Evolutionary conservation across 2,329 filamentous ascomycete genomes (phyloP), one percentile per base, ranked within the genome.

Genomic region (Fusarium protoensiforme): DNA sequence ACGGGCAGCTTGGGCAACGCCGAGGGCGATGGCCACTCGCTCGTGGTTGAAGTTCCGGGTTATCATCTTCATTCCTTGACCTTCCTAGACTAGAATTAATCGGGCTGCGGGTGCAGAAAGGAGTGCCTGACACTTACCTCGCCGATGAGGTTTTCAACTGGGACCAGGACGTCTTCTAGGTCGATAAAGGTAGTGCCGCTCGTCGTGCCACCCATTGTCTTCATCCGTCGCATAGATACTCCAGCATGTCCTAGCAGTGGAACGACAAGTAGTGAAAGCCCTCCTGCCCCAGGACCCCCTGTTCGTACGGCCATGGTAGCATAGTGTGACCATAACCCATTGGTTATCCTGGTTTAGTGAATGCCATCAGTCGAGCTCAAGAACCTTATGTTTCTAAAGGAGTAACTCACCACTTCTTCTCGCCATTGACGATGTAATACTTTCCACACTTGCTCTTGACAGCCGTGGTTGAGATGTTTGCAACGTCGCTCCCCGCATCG

Each of bases 251-350:
- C 41, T 11, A 46, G n/a, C 20, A 46, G 41, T 14, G 41, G 41
- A 24, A 46, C 41, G 13, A 46, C 85, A 2, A 94, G 78, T 78
- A 94, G 84, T 0, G 90, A 92, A 5, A 94, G 84, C 0, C 93
- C 93, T 0, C 80, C 75, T 0, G 90, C 84, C 0, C 91, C 91
- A 0, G 89, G 87, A 0, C 89, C 91, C 2, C 92, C 92, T 0
- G 92, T 94, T 43, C 93, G 88, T 2, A 94, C 92, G 0, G 92
- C 93, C 91, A 94, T 94, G 27, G 87, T 88, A 8, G 88, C 86
- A 75, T 90, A 91, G 68, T 94, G 89, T 7, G 89, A 85, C 91
- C 91, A 94, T 65, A 93, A 89, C 7, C 90, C 92, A 76, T 93
- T 93, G 0, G 91, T 93, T 76, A 93, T 93, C 92, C 93, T n/a